Evolutionary conservation across 2,329 filamentous ascomycete genomes (phyloP), one percentile per base, ranked within the genome.

Genomic region (Rutstroemia sp.): DNA sequence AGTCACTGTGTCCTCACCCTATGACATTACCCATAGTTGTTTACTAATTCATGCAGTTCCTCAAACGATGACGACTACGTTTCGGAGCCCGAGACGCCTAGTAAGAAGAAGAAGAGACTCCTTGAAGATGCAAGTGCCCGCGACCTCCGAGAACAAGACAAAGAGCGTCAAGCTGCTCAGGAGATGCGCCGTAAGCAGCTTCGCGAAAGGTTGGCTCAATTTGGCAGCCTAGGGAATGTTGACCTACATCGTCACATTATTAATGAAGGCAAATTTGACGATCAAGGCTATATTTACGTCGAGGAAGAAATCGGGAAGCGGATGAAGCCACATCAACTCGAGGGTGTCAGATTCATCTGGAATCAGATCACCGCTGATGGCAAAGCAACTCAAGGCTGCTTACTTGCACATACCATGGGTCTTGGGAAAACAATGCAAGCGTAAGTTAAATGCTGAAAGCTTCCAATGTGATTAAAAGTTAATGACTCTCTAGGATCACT

Each of bases 351-450:
- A 10, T 96, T 96, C 70, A 81, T 96, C 76, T 96, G 92, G 90
- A 84, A 90, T 62, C 87, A 92, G 61, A 75, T 96, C 46, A 77
- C 79, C 34, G 50, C 56, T 39, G 61, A 84, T 55, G 68, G 74
- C 1, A 73, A 77, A 4, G 73, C 75, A 5, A 77, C 78, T 17
- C 84, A 91, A 69, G 91, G 91, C 2, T 95, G 89, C 67, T 77
- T 95, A 12, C 76, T 96, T 19, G 88, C 91, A 5, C 91, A 96
- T 69, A 89, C 88, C 0, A 96, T 96, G 91, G 92, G 92, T 1
- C 73, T 96, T 2, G 91, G 91, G 16, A 96, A 96, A 73, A 95
- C 91, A 0, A 90, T 95, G 85, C 91, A 96, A 73, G 82, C 90
- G 74, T 78, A 71, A 72, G 75, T 72, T 34, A 34, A 34, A 38